Evolutionary conservation across 345 rosid species (phyloP).

Genomic region (Conringia planisiliqua): DNA sequence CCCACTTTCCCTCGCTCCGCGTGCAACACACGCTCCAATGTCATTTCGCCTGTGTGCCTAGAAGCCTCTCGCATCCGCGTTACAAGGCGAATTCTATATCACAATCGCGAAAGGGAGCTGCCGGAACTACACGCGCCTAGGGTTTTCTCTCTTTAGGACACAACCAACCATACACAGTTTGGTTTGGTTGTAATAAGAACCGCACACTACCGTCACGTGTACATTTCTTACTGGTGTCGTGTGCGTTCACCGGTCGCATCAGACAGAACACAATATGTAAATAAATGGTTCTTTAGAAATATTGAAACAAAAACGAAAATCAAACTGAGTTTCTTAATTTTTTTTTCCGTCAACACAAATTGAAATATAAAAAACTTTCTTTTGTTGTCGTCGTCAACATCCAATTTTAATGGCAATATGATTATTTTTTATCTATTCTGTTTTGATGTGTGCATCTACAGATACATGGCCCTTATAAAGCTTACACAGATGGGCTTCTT

Average conservation of each 20-base stretch:
- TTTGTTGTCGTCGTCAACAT: not conserved
- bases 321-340: not conserved
- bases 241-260: slow-evolving; percentile 7
- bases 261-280: not conserved
- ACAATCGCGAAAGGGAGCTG: not conserved
- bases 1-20: not conserved
- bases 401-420: not conserved
- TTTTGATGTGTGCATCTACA: not conserved
- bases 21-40: slow-evolving; percentile 11
- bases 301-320: not conserved
- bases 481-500: slow-evolving; percentile 20
- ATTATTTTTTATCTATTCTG: not conserved
- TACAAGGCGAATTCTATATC: not conserved
- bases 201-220: slow-evolving; percentile 44
- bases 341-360: not conserved
- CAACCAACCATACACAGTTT: not conserved
- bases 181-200: slow-evolving; percentile 55
- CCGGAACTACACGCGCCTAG: slow-evolving; percentile 30
- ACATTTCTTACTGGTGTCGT: not conserved
- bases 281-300: not conserved
- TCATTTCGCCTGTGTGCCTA: not conserved
- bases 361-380: too few species aligned
- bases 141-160: slow-evolving; percentile 41
- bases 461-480: slow-evolving; percentile 33
- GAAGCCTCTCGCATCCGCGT: slow-evolving; percentile 4